A percentile compares a stretch with the other conserved stretches of the same genome.
Conservation (phyloP, 2,329 filamentous ascomycete species). For the Tolypocladium guangdongense region DNA sequence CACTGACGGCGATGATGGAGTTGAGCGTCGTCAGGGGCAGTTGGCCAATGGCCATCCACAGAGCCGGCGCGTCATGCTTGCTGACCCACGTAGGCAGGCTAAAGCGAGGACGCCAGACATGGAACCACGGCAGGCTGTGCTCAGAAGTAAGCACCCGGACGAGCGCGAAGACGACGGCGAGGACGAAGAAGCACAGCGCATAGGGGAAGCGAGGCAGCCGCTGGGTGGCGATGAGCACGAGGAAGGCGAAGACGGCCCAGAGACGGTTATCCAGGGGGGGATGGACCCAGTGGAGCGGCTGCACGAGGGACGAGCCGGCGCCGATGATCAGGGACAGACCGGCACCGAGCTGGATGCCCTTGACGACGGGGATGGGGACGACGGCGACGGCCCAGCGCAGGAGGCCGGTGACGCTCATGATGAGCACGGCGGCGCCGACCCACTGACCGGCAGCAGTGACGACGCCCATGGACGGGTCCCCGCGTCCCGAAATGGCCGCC, state of each 20-base stretch:
- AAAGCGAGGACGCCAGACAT: conserved; percentile 48
- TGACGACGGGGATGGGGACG: conserved; percentile 79
- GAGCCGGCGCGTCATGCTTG: conserved; percentile 18
- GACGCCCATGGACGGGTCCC: conserved; percentile 38
- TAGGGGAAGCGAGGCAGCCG: conserved; percentile 61
- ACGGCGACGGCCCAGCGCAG: conserved; percentile 60
- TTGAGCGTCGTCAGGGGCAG: conserved; percentile 87
- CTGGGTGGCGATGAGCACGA: conserved; percentile 58
- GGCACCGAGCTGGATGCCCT: conserved; percentile 89
- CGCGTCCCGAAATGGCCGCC: conserved; percentile 65
- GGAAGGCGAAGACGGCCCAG: conserved; percentile 65
- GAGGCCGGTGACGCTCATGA: conserved; percentile 73
- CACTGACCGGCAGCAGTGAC: conserved; percentile 71
- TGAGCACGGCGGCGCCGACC: conserved; percentile 59
- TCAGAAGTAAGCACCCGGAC: conserved; percentile 21
- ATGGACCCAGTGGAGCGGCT: conserved; percentile 55
- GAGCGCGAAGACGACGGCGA: conserved; percentile 57
- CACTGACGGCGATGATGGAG: conserved; percentile 78
- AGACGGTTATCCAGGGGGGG: conserved; percentile 67
- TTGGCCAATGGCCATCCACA: conserved; percentile 66
- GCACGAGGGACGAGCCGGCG: conserved; percentile 58
- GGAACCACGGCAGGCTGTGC: conserved; percentile 36
- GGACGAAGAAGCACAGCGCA: conserved; percentile 58
- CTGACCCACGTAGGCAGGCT: conserved; percentile 23
- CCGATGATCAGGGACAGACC: conserved; percentile 74